Evolutionary conservation across 768 basidiomycete species (phyloP).

Genomic region (Psilocybe sp.): DNA sequence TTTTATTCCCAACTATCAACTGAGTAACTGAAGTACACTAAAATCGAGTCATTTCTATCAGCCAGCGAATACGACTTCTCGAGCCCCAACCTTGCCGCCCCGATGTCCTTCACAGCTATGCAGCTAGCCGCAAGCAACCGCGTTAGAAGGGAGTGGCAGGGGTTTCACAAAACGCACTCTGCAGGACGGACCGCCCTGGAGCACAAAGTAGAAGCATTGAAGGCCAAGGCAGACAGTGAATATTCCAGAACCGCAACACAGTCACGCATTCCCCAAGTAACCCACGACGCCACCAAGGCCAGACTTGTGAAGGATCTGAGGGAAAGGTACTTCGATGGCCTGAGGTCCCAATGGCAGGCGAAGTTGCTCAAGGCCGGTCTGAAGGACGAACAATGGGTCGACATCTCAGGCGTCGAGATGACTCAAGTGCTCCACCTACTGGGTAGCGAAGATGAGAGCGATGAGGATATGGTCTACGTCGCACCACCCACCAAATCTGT

Average conservation of each 20-base stretch:
- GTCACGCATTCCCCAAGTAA: constrained; percentile 11
- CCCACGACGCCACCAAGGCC: constrained; percentile 22
- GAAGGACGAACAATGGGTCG: constrained; percentile 41
- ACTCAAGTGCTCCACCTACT: constrained; percentile 31
- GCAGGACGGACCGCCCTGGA: constrained; percentile 9
- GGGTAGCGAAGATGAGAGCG: constrained; percentile 33
- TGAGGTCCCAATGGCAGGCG: constrained; percentile 40
- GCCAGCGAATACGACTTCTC: background rate
- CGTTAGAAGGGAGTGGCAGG: constrained; percentile 17
- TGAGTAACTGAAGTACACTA: constrained; percentile 1
- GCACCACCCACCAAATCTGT: constrained; percentile 12
- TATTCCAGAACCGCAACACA: no score
- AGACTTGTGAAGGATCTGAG: constrained; percentile 24
- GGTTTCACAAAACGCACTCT: constrained; percentile 13
- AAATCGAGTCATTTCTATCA: background rate
- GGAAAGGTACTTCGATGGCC: constrained; percentile 28
- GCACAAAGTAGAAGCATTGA: constrained; percentile 11
- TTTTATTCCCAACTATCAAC: constrained; percentile 33
- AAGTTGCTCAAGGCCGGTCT: constrained; percentile 31
- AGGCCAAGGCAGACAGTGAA: background rate
- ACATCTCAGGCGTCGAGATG: constrained; percentile 36
- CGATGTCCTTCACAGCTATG: constrained; percentile 3
- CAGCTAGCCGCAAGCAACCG: constrained; percentile 8
- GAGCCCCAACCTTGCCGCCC: background rate
- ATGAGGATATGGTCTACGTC: constrained; percentile 20